phyloP scores from a whole-genome alignment of 2,329 filamentous ascomycete genomes.

The Aspergillus floridensis region DNA sequence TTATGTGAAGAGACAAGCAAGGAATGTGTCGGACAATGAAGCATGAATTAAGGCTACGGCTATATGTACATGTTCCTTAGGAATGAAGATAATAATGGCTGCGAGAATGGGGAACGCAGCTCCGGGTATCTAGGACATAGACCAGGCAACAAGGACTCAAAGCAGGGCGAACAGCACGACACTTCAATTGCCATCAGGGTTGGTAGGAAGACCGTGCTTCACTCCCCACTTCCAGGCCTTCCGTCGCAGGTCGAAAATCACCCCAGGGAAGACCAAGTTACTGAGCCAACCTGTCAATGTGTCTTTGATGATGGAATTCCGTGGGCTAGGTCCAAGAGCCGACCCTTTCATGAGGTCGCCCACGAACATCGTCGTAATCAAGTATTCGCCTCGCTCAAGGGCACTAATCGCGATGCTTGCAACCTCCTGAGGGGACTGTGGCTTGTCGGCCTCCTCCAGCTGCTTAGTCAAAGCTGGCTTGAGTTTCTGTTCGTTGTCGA shows the following conservation, averaged over 20 bases:
- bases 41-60: constrained; percentile 4
- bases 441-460: constrained; percentile 78
- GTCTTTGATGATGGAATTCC: constrained; percentile 54
- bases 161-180: constrained; percentile 4
- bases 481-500: constrained; percentile 69
- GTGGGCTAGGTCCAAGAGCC: constrained; percentile 51
- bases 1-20: not conserved
- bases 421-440: constrained; percentile 74
- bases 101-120: constrained; percentile 15
- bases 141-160: constrained; percentile 17
- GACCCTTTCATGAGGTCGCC: constrained; percentile 68
- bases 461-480: constrained; percentile 79
- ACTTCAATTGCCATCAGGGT: not conserved
- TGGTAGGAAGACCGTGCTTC: constrained; percentile 48
- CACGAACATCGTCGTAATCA: constrained; percentile 72
- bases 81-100: constrained; percentile 10
- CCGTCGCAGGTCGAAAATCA: constrained; percentile 56
- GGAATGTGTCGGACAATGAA: not conserved
- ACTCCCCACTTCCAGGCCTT: constrained; percentile 59
- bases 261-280: constrained; percentile 54
- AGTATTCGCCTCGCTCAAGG: constrained; percentile 76
- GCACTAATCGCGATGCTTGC: constrained; percentile 68
- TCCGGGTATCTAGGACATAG: constrained; percentile 31
- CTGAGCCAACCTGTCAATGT: constrained; percentile 55
- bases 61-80: constrained; percentile 4